phyloP scores from a whole-genome alignment of 140 eudicot species.

The Senecio squalidus region DNA sequence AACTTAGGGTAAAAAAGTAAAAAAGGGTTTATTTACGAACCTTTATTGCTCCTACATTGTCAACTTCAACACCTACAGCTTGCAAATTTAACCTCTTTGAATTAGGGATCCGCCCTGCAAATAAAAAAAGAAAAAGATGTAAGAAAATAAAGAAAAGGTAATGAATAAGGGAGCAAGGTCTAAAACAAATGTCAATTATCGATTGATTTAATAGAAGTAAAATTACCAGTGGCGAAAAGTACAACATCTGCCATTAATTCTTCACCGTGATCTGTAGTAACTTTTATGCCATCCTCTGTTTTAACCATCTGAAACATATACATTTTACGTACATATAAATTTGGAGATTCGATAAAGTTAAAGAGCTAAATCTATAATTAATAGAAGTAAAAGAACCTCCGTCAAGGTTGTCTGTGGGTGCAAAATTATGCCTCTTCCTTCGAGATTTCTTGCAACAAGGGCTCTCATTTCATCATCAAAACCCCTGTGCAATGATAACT shows the following conservation, averaged over 20 bases:
- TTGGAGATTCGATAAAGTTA: background rate
- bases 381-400: slow-evolving; percentile 40
- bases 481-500: slow-evolving; percentile 52
- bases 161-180: background rate
- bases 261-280: slow-evolving; percentile 89
- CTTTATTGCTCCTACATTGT: slow-evolving; percentile 71
- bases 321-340: background rate
- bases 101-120: slow-evolving; percentile 83
- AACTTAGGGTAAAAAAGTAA: slow-evolving; percentile 2
- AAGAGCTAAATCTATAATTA: slow-evolving; percentile 4
- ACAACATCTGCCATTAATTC: slow-evolving; percentile 92
- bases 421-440: slow-evolving; percentile 88
- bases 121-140: slow-evolving; percentile 14
- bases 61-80: slow-evolving; percentile 86
- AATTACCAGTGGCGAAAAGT: slow-evolving; percentile 93
- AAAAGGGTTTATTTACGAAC: slow-evolving; percentile 21
- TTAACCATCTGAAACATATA: slow-evolving; percentile 64
- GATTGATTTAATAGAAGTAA: background rate
- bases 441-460: slow-evolving; percentile 89
- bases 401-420: slow-evolving; percentile 69
- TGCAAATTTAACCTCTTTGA: slow-evolving; percentile 84
- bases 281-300: slow-evolving; percentile 83
- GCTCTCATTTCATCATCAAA: slow-evolving; percentile 99
- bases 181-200: background rate
- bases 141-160: background rate